These are phyloP conservation scores for Rhynchosporium graminicola DNA, from an alignment of 2,329 filamentous ascomycete species.

Conservation along the genomic window DNA sequence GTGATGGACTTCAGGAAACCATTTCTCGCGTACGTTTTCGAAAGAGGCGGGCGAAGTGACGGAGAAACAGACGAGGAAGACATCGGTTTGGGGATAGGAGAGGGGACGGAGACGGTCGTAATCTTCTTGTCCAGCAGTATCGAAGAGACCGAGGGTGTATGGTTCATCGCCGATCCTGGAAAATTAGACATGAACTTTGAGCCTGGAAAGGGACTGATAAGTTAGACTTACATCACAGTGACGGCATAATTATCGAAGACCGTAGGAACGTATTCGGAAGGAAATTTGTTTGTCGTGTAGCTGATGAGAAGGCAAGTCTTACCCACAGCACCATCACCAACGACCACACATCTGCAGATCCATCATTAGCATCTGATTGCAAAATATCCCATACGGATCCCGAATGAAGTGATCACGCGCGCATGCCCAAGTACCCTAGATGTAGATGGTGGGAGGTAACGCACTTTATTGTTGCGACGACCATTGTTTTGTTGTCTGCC, in stretches of 20 bases:
- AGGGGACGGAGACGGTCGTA: slow-evolving; percentile 95
- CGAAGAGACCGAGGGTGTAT: slow-evolving; percentile 94
- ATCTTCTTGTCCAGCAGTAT: slow-evolving; percentile 99
- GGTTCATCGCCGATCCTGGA: slow-evolving; percentile 97
- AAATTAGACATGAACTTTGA: neutral
- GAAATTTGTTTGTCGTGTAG: slow-evolving; percentile 99
- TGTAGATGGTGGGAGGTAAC: slow-evolving; percentile 37
- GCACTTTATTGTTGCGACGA: slow-evolving; percentile 66
- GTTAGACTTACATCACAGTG: slow-evolving; percentile 87
- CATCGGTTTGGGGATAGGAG: slow-evolving; percentile 97
- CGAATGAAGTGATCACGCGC: slow-evolving; percentile 2
- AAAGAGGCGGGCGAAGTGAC: slow-evolving; percentile 97
- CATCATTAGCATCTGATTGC: slow-evolving; percentile 29
- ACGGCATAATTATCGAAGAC: slow-evolving; percentile 99
- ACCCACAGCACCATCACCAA: slow-evolving; percentile 98
- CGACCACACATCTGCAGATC: slow-evolving; percentile 83
- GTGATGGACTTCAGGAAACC: slow-evolving; percentile 98
- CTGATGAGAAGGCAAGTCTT: slow-evolving; percentile 99
- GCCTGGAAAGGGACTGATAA: neutral
- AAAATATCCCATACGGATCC: neutral
- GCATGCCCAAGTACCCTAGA: slow-evolving; percentile 8
- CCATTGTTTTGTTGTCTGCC: slow-evolving; percentile 39
- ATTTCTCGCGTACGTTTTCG: slow-evolving; percentile 98
- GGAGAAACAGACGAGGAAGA: slow-evolving; percentile 98
- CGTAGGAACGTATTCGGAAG: slow-evolving; percentile 98